These are phyloP conservation scores for Jamesozyma gamospora DNA, from an alignment of 805 yeast species.

Conservation along the genomic window DNA sequence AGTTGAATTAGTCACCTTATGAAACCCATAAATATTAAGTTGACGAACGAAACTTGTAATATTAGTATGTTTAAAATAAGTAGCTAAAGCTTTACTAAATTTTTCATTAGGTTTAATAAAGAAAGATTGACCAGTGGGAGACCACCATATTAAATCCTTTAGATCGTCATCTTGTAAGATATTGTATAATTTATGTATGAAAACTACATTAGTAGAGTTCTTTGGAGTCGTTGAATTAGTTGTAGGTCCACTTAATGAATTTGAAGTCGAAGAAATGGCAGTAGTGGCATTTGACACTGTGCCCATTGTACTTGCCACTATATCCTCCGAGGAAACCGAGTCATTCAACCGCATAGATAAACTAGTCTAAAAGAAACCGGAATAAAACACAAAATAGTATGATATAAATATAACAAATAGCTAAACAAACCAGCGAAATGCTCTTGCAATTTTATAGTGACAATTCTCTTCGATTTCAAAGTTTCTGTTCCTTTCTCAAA, in stretches of 20 bases:
- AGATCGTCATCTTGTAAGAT: constrained; percentile 77
- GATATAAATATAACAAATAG: too few species aligned
- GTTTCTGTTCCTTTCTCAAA: too few species aligned
- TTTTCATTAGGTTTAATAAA: constrained; percentile 78
- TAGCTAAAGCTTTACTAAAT: constrained; percentile 58
- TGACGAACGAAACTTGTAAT: constrained; percentile 73
- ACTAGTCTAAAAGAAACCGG: too few species aligned
- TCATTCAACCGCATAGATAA: too few species aligned
- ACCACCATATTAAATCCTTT: constrained; percentile 80
- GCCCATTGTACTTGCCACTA: too few species aligned
- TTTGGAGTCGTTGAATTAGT: constrained; percentile 1
- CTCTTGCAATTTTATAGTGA: too few species aligned
- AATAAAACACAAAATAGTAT: too few species aligned
- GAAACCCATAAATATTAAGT: constrained; percentile 75
- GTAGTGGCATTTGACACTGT: neutral
- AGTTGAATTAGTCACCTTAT: constrained; percentile 39
- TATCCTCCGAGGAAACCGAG: too few species aligned
- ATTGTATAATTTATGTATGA: constrained; percentile 81
- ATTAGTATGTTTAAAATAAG: constrained; percentile 72
- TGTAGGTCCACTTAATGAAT: neutral
- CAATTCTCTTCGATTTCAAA: too few species aligned
- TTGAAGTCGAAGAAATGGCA: constrained; percentile 1
- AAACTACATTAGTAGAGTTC: constrained; percentile 43
- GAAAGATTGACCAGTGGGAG: constrained; percentile 59
- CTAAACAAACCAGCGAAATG: too few species aligned